phyloP scores from a whole-genome alignment of 163 green algal genomes.

The Chlorella variabilis region DNA sequence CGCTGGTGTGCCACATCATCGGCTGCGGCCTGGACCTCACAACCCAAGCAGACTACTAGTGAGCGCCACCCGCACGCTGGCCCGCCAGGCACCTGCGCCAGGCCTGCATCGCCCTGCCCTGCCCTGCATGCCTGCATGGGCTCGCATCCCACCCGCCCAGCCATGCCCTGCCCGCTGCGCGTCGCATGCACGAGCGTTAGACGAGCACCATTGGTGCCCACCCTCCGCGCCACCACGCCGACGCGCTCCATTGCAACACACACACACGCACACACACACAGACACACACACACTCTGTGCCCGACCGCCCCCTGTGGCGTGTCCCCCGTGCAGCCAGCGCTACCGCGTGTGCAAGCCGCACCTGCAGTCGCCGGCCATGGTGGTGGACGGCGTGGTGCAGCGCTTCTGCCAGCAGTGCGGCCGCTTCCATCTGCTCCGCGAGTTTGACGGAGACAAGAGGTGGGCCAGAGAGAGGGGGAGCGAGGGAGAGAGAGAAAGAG shows the following conservation, averaged over 20 bases:
- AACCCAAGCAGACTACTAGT: constrained; percentile 24
- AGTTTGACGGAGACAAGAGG: constrained; percentile 72
- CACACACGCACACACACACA: no score
- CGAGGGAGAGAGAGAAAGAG: no score
- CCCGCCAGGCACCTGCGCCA: no score
- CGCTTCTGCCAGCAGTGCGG: constrained; percentile 83
- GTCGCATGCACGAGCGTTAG: no score
- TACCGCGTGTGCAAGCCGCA: constrained; percentile 76
- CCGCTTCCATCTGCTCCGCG: constrained; percentile 65
- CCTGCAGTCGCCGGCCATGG: constrained; percentile 58
- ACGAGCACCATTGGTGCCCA: no score
- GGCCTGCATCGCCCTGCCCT: no score
- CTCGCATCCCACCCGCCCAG: not conserved
- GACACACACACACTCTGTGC: no score
- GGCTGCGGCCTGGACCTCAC: constrained; percentile 22
- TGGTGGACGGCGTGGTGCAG: constrained; percentile 60
- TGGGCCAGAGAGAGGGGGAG: no score
- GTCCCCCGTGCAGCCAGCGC: constrained; percentile 45
- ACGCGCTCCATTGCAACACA: not conserved
- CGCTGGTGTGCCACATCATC: constrained; percentile 24
- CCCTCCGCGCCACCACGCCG: no score
- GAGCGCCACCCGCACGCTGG: not conserved
- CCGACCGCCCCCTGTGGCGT: not conserved
- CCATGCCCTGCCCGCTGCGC: no score
- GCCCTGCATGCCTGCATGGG: not conserved